phyloP scores from a whole-genome alignment of 2,329 filamentous ascomycete genomes.

The Calonectria fujianensis region DNA sequence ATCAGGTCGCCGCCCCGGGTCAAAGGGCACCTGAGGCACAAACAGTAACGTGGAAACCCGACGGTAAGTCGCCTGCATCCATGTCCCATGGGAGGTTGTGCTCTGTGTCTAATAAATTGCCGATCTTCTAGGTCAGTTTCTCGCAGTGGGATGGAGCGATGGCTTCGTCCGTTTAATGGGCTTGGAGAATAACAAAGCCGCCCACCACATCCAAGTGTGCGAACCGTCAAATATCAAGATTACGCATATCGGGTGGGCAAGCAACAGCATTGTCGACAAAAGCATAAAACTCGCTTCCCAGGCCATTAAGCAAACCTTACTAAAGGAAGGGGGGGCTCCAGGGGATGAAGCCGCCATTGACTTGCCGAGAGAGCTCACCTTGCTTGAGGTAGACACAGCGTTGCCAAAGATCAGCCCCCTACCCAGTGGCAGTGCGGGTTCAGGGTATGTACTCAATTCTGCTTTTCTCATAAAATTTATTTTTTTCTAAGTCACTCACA shows the following conservation, averaged over 20 bases:
- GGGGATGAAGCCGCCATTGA: slow-evolving; percentile 62
- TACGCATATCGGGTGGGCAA: slow-evolving; percentile 73
- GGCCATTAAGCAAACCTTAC: slow-evolving; percentile 43
- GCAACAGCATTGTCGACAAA: slow-evolving; percentile 63
- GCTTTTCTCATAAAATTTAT: not conserved
- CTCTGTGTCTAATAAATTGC: slow-evolving; percentile 1
- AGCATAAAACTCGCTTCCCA: slow-evolving; percentile 40
- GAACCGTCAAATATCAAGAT: slow-evolving; percentile 66
- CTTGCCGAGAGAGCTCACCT: slow-evolving; percentile 83
- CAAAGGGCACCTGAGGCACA: slow-evolving; percentile 65
- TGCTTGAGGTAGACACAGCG: slow-evolving; percentile 84
- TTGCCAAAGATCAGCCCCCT: slow-evolving; percentile 85
- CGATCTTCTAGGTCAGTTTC: slow-evolving; percentile 75
- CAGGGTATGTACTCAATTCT: slow-evolving; percentile 67
- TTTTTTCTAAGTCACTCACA: slow-evolving; percentile 45
- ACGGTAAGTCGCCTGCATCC: slow-evolving; percentile 71
- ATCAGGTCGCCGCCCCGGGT: slow-evolving; percentile 65
- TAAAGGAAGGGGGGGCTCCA: slow-evolving; percentile 29
- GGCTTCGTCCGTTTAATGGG: slow-evolving; percentile 85
- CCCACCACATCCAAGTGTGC: slow-evolving; percentile 80
- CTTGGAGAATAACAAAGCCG: slow-evolving; percentile 86
- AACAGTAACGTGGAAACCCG: slow-evolving; percentile 79
- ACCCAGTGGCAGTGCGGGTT: slow-evolving; percentile 75
- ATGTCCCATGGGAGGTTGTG: not conserved
- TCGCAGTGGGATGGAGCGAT: slow-evolving; percentile 91